Conservation (phyloP, 306 rosid genomes). For the Chamaecrista fasciculata region DNA sequence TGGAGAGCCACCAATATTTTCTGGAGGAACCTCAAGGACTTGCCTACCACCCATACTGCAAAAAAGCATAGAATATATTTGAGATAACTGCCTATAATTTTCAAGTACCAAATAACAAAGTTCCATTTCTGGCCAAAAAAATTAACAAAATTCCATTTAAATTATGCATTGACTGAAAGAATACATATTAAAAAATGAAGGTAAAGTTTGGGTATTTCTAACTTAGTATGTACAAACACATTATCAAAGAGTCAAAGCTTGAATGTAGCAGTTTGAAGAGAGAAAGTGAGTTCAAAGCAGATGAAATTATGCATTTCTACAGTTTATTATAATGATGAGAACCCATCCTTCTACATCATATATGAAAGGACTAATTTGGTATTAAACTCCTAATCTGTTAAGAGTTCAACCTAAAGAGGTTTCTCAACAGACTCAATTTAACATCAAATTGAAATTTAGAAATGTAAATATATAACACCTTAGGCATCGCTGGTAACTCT, state of each 20-base stretch:
- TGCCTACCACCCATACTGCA: constrained; percentile 14
- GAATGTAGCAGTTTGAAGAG: background rate
- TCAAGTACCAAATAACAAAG: background rate
- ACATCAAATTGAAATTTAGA: background rate
- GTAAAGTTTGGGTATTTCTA: background rate
- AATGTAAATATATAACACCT: constrained; percentile 48
- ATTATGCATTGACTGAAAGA: background rate
- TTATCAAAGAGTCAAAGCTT: background rate
- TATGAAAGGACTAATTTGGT: background rate
- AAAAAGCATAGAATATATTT: constrained; percentile 29
- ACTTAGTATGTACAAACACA: background rate
- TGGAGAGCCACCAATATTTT: constrained; percentile 5
- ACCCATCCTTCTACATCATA: background rate
- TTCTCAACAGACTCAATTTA: background rate
- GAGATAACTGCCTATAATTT: background rate
- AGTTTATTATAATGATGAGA: background rate
- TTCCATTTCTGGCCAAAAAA: background rate
- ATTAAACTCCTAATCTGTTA: too few relatives aligned
- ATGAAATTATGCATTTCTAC: background rate
- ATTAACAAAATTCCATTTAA: background rate
- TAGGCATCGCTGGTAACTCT: constrained; percentile 67
- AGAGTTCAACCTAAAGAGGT: too few relatives aligned
- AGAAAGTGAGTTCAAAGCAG: background rate
- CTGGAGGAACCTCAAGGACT: constrained; percentile 15
- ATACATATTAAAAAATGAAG: background rate